Evolutionary conservation across 345 rosid genomes (phyloP), one percentile per base, ranked within the genome.

Genomic region (Citrus maxima): DNA sequence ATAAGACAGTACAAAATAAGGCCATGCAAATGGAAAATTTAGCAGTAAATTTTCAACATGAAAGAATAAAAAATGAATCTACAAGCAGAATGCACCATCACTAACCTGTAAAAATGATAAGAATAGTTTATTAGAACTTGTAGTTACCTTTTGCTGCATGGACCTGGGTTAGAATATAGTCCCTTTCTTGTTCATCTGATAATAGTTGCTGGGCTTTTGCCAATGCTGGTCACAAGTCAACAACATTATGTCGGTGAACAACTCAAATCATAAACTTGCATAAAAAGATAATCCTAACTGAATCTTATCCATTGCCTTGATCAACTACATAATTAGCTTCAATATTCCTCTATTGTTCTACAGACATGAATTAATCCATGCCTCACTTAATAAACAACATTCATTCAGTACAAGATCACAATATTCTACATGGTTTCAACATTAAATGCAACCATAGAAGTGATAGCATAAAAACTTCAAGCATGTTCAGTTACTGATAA

Each of bases 161-260:
- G 60, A 94, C 98, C 88, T 94, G 98, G 59, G 85, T 85, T 81
- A 94, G 94, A 83, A 96, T 60, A 81, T 96, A 94, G 82, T 85
- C 97, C 86, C 99, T 87, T 88, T 96, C 98, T 84, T 96, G 93
- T 79, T 91, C 85, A 78, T 94, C 88, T 55, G 91, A 91, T 78
- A 94, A 79, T 59, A 94, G 89, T 54, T 93, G 95, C 61, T 96
- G 99, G 51, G 99, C 98, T 83, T 96, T 94, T 60, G 98, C 98
- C 84, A 96, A 86, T 30, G 97, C 99, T 96, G 88, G 83, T 79
- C 80, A 83, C 19, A 84, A 79, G 80, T 81, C 38, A 84, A 83
- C 61, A 74, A 74, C 40, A 54, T 21, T 76, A 73, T 40, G 75
- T 62, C 35, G 19, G 67, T 78, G 73, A 74, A 67, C 78, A 74